Evolutionary conservation across 176 grass and related monocot species (phyloP).

Genomic region (Carex parvula): DNA sequence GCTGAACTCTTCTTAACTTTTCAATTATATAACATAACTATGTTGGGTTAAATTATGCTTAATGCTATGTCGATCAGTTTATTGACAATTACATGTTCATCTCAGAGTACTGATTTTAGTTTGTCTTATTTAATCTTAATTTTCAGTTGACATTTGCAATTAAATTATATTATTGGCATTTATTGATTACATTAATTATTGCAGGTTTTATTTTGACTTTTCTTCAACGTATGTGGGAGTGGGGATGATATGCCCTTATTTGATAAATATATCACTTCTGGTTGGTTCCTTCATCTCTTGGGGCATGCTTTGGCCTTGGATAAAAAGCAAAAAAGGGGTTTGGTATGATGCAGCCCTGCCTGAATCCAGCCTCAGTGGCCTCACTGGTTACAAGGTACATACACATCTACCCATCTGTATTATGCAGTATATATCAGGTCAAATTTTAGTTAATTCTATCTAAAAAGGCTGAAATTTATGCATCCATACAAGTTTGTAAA

Average conservation of each 20-base stretch:
- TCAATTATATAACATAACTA: neutral
- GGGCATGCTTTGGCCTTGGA: conserved; percentile 49
- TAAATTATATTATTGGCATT: neutral
- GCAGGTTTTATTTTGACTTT: conserved; percentile 63
- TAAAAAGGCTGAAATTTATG: neutral
- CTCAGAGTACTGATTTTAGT: neutral
- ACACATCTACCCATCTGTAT: neutral
- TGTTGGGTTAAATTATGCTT: neutral
- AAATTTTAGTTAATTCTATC: neutral
- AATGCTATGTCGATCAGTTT: neutral
- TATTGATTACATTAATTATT: conserved; percentile 17
- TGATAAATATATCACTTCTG: conserved; percentile 50
- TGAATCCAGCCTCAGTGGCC: conserved; percentile 37
- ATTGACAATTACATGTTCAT: neutral
- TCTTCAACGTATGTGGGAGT: conserved; percentile 45
- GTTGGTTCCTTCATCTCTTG: conserved; percentile 45
- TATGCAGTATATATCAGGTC: neutral
- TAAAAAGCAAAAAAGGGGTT: conserved; percentile 47
- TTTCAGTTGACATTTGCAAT: neutral
- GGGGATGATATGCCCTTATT: conserved; percentile 59
- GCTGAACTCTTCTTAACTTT: neutral
- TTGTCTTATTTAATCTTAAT: neutral
- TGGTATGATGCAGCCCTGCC: conserved; percentile 45
- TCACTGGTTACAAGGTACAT: conserved; percentile 63
- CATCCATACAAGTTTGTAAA: neutral